Percentiles rank a stretch among this genome's conserved stretches.
These are phyloP conservation scores for Vicia villosa DNA, from an alignment of 306 rosid species.

Conservation along the genomic window DNA sequence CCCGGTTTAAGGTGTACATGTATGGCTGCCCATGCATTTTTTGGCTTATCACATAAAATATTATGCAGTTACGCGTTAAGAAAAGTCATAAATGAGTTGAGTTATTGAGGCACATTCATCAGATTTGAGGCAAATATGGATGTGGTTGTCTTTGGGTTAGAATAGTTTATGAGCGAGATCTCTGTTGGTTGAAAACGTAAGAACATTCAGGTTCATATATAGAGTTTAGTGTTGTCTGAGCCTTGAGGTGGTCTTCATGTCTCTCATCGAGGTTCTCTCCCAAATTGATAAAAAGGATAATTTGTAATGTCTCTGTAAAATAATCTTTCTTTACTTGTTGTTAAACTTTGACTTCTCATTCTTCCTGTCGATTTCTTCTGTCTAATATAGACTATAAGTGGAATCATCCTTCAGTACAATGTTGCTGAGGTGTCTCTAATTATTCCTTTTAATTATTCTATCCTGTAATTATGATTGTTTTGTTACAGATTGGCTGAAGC, in stretches of 20 bases:
- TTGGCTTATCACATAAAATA: too few relatives aligned
- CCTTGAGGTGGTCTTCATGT: slow-evolving; percentile 18
- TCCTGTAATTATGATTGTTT: slow-evolving; percentile 33
- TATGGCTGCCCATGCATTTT: slow-evolving; percentile 14
- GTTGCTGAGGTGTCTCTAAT: slow-evolving; percentile 19
- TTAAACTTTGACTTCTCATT: neutral
- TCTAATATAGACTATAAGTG: neutral
- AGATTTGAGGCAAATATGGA: slow-evolving; percentile 15
- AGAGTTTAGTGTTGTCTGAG: slow-evolving; percentile 28
- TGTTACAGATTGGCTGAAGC: slow-evolving; percentile 92
- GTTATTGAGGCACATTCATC: slow-evolving; percentile 12
- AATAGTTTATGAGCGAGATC: too few relatives aligned
- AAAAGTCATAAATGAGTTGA: slow-evolving; percentile 15
- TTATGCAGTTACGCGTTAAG: slow-evolving; percentile 1
- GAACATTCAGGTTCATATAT: slow-evolving; percentile 26
- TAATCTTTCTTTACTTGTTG: slow-evolving; percentile 11
- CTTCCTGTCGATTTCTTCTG: slow-evolving; percentile 8
- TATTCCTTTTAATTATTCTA: slow-evolving; percentile 10
- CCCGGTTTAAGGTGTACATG: slow-evolving; percentile 25
- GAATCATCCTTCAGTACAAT: slow-evolving; percentile 27
- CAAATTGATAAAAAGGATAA: neutral
- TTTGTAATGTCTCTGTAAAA: slow-evolving; percentile 13
- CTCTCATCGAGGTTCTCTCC: slow-evolving; percentile 4
- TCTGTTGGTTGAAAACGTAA: too few relatives aligned
- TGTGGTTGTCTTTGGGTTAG: slow-evolving; percentile 12